These are phyloP conservation scores for Podaxis sp. DNA, from an alignment of 768 basidiomycete species.

Conservation along the genomic window DNA sequence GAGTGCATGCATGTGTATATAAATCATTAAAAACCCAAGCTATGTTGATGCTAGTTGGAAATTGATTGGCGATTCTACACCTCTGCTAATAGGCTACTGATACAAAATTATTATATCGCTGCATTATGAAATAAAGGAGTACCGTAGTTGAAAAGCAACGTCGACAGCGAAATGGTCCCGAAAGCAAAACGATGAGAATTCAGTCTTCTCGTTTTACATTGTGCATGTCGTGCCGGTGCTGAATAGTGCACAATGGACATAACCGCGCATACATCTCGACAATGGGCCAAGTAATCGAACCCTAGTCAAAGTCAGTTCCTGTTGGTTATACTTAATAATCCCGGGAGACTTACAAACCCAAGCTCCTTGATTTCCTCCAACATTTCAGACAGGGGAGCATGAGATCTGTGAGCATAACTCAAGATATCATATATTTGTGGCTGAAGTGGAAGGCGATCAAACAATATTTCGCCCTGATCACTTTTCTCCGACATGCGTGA, in stretches of 20 bases:
- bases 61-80: background rate
- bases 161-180: background rate
- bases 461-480: slow-evolving; percentile 26
- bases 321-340: background rate
- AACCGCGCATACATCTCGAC: slow-evolving; percentile 62
- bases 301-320: slow-evolving; percentile 31
- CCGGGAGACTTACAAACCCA: slow-evolving; percentile 50
- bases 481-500: background rate
- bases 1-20: too few relatives aligned
- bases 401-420: slow-evolving; percentile 62
- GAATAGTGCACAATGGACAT: slow-evolving; percentile 48
- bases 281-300: slow-evolving; percentile 73
- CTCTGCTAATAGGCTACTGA: background rate
- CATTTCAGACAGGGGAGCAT: slow-evolving; percentile 53
- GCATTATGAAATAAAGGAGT: background rate
- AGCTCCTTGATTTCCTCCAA: slow-evolving; percentile 53
- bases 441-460: slow-evolving; percentile 64
- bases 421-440: slow-evolving; percentile 68
- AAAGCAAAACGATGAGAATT: background rate
- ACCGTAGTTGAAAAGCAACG: background rate
- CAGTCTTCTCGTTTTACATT: slow-evolving; percentile 8
- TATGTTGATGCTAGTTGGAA: too few relatives aligned
- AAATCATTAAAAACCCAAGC: too few relatives aligned
- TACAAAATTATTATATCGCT: background rate
- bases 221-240: slow-evolving; percentile 4